Base-by-base conservation (phyloP, 2,329 filamentous ascomycete species). In the Diaporthe batatas region DNA sequence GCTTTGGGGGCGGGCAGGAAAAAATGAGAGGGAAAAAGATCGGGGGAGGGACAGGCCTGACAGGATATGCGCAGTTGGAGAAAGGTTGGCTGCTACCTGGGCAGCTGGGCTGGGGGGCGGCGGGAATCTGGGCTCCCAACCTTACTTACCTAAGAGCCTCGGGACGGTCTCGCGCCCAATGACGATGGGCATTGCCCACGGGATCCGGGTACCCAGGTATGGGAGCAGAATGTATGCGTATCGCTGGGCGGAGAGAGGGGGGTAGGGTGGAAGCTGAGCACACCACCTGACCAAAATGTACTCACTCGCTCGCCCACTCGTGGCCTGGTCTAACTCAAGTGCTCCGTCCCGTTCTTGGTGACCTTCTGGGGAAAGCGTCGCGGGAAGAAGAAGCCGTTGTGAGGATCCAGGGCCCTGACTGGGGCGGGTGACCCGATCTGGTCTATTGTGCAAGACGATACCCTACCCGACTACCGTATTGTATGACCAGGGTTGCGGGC, bases 121-220 rank as follows among this genome's bases (percentile, higher is more conserved):
- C 39, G 39, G 39, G 39, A 42, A 53, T 53, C 32, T 53, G 29
- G 62, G 47, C 32, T 49, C 18, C 62, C 21, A 51, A 12, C 62
- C 53, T 67, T 53, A 42, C 62, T 67, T 67, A 67, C 62, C 62
- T 67, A 53, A 67, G 62, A 21, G 59, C 62, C 62, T 67, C 62
- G 62, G 62, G 44, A 51, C 21, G 12, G 47, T 51, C 47, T 39
- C 16, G 32, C 62, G 18, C 47, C 62, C 62, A 67, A 67, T 67
- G 62, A 67, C 6, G 62, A 67, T 67, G 62, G 32, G 47, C 62
- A 67, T 7, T 53, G 62, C 47, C 44, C 62, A 67, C 62, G 62
- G 62, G 62, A 53, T 67, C 62, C 21, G 62, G 47, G 18, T 18
- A 16, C 62, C 47, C 32, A 65, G 29, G 47, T 53, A 67, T 5